Evolutionary conservation across 2,329 filamentous ascomycete species (phyloP).

Genomic region (Didymosphaeria variabile): DNA sequence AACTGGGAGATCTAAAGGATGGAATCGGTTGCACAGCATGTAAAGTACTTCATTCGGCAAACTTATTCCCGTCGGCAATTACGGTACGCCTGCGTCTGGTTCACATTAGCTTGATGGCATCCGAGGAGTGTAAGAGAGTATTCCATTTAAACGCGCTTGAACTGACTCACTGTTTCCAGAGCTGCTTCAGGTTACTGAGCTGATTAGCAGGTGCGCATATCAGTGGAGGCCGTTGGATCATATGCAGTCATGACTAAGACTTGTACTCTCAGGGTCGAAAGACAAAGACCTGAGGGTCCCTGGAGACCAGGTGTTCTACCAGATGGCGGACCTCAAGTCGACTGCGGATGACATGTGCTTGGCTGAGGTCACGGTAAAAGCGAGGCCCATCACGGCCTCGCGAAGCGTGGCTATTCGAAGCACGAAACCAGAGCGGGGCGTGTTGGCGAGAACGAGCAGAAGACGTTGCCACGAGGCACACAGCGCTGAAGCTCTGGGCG

Average conservation of each 20-base stretch:
- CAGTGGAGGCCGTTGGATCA: not conserved
- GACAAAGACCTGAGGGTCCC: not conserved
- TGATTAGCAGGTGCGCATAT: not conserved
- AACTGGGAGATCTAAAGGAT: not conserved
- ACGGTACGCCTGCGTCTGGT: not conserved
- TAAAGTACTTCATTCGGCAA: not conserved
- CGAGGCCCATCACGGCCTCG: not conserved
- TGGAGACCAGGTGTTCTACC: not conserved
- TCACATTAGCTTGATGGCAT: not conserved
- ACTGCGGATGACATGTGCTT: slow-evolving; percentile 1
- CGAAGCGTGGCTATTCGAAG: not conserved
- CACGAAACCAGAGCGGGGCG: not conserved
- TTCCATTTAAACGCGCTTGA: not conserved
- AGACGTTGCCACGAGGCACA: slow-evolving; percentile 7
- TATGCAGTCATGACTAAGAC: not conserved
- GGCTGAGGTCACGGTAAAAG: not conserved
- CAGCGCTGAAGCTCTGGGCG: slow-evolving; percentile 16
- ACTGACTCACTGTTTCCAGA: not conserved
- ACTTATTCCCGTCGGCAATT: not conserved
- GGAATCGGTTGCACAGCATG: not conserved
- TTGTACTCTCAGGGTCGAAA: not conserved
- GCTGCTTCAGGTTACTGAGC: not conserved
- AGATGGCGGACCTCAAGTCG: not conserved
- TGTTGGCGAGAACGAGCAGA: not conserved
- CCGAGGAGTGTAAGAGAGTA: not conserved